Evolutionary conservation across 140 eudicot genomes (phyloP), one percentile per base, ranked within the genome.

Genomic region (Anethum foeniculum): DNA sequence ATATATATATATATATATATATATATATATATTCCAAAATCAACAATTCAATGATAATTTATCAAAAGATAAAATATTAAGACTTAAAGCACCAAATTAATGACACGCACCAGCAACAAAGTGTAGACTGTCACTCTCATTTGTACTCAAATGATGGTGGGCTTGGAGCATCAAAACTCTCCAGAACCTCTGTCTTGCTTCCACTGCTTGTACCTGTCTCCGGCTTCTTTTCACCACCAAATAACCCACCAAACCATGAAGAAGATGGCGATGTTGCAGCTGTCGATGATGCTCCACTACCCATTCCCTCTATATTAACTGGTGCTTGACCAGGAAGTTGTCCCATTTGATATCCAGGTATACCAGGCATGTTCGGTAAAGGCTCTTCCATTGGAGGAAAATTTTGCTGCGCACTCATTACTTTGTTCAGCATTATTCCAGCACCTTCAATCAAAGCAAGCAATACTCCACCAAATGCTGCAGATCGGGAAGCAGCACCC

Each of bases 221-320:
- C 75, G 18, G 44, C 46, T 69, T 69, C 75, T 69, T 69, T 30
- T 69, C 75, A 69, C 75, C 75, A 30, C 75, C 75, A 69, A 69
- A 69, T 36, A 32, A 0, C 41, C 75, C 75, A 14, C 75, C 75
- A 12, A 69, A 69, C 75, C 75, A 69, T 0, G 75, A 69, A 0
- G 75, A 34, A 32, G 75, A 32, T 32, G 75, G 2, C 9, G 71
- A 62, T 3, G 71, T 62, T 27, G 71, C 71, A 62, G 71, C 71
- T 0, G 71, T 62, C 2, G 71, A 62, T 62, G 71, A 62, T 62
- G 71, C 71, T 27, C 36, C 71, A 62, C 36, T 62, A 14, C 71
- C 71, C 36, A 62, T 62, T 34, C 71, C 71, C 71, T 62, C 71
- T 25, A 62, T 62, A 62, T 62, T 62, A 3, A 62, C 25, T 62